These are phyloP conservation scores for Triticum dicoccoides DNA, from an alignment of 176 grass and related monocot genomes.

Conservation along the genomic window DNA sequence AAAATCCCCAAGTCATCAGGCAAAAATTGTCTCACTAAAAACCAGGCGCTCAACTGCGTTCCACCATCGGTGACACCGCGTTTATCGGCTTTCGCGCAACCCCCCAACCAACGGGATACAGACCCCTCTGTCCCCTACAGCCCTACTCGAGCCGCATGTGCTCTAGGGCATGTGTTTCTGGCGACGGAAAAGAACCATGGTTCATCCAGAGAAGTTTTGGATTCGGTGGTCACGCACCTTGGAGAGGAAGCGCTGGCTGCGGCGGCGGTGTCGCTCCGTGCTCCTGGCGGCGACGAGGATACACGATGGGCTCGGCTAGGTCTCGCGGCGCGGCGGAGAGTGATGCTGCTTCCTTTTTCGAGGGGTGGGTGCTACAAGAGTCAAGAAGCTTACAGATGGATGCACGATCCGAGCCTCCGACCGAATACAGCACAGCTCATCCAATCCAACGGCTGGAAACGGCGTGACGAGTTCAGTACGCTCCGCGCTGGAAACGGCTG, in stretches of 20 bases:
- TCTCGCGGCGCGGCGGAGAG: background rate
- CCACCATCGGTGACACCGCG: background rate
- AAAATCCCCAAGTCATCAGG: background rate
- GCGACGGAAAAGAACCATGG: background rate
- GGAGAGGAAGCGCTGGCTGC: background rate
- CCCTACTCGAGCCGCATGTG: background rate
- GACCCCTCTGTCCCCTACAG: background rate
- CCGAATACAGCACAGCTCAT: background rate
- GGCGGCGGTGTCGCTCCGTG: background rate
- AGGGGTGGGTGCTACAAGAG: background rate
- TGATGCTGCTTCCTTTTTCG: background rate
- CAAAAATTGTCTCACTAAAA: background rate
- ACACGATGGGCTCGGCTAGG: constrained; percentile 3
- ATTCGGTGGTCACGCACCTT: constrained; percentile 1
- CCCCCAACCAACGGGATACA: background rate
- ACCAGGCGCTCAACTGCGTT: background rate
- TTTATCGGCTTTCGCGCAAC: background rate
- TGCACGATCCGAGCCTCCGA: background rate
- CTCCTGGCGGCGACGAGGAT: background rate
- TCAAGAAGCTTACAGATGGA: constrained; percentile 5
- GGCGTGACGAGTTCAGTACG: background rate
- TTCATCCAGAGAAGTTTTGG: background rate
- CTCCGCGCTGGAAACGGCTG: background rate
- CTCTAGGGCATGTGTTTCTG: background rate
- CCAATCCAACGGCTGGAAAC: constrained; percentile 15